phyloP scores from a whole-genome alignment of 2,329 filamentous ascomycete species.

The Capronia epimyces region DNA sequence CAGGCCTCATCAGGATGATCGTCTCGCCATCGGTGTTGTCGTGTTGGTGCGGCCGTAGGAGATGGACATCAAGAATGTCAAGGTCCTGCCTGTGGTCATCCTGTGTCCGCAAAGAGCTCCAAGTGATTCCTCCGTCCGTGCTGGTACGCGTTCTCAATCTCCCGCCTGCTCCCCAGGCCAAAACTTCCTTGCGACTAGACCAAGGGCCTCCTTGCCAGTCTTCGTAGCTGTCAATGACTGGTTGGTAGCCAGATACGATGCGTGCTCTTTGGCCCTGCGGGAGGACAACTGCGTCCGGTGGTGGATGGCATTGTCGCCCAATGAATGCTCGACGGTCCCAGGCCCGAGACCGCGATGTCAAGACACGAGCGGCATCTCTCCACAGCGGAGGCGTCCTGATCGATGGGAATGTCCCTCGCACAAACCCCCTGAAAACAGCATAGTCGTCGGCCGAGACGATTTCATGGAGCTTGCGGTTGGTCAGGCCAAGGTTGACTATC shows the following conservation, averaged over 20 bases:
- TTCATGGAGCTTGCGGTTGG: conserved; percentile 43
- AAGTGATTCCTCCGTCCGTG: conserved; percentile 36
- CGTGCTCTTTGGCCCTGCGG: conserved; percentile 35
- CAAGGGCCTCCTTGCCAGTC: conserved; percentile 44
- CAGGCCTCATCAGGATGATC: conserved; percentile 53
- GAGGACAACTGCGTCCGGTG: conserved; percentile 15
- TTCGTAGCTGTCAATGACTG: conserved; percentile 55
- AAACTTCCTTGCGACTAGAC: conserved; percentile 49
- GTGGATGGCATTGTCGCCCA: conserved; percentile 49
- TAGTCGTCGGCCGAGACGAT: conserved; percentile 47
- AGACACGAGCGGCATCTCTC: conserved; percentile 49
- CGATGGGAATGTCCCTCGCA: conserved; percentile 45
- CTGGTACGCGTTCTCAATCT: conserved; percentile 50
- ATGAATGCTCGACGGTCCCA: conserved; percentile 54
- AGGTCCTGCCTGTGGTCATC: conserved; percentile 39
- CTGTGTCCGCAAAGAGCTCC: conserved; percentile 27
- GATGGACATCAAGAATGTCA: conserved; percentile 54
- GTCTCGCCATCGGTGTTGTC: conserved; percentile 38
- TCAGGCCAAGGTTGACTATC: conserved; percentile 42
- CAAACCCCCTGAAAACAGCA: conserved; percentile 44
- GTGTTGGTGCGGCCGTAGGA: conserved; percentile 44
- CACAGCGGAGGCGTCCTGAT: conserved; percentile 40
- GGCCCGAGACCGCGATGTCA: conserved; percentile 54
- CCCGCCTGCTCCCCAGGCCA: conserved; percentile 58
- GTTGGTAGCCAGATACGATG: conserved; percentile 54